These are phyloP conservation scores for Bertia moriformis DNA, from an alignment of 2,329 filamentous ascomycete species.

Conservation along the genomic window DNA sequence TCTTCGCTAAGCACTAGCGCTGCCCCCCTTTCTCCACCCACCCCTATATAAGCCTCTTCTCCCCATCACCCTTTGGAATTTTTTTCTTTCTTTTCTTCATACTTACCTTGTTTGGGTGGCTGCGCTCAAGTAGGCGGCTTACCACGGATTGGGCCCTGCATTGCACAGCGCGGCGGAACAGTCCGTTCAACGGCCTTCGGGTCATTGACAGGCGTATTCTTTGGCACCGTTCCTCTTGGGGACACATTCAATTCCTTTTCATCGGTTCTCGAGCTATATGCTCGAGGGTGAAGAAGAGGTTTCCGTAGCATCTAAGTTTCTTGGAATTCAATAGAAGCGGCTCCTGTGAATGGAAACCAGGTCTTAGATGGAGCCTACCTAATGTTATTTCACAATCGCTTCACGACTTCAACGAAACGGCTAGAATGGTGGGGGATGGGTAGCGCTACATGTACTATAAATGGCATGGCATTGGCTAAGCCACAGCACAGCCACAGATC, in stretches of 20 bases:
- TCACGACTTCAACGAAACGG: too few species aligned
- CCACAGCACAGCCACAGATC: too few species aligned
- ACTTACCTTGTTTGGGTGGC: constrained; percentile 1
- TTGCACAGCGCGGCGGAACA: constrained; percentile 1
- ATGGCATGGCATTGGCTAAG: too few species aligned
- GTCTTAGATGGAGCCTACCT: too few species aligned
- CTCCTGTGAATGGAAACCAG: too few species aligned
- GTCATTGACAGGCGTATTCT: constrained; percentile 1
- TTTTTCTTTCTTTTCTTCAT: background rate
- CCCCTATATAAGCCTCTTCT: background rate
- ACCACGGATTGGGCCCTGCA: constrained; percentile 1
- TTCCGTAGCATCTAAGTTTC: too few species aligned
- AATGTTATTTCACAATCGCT: too few species aligned
- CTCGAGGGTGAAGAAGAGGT: background rate
- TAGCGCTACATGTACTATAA: too few species aligned
- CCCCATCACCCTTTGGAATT: background rate
- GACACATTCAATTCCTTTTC: background rate
- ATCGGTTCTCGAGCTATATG: background rate
- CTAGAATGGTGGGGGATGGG: too few species aligned
- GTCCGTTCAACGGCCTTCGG: constrained; percentile 1
- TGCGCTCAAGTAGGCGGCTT: background rate
- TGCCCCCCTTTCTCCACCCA: background rate
- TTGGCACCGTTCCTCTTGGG: background rate
- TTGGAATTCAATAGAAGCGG: too few species aligned
- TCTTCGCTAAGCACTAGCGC: background rate